Percentiles rank a stretch among this genome's conserved stretches.
Evolutionary conservation across 768 basidiomycete species (phyloP).

Genomic region (Lenzites betulinus): DNA sequence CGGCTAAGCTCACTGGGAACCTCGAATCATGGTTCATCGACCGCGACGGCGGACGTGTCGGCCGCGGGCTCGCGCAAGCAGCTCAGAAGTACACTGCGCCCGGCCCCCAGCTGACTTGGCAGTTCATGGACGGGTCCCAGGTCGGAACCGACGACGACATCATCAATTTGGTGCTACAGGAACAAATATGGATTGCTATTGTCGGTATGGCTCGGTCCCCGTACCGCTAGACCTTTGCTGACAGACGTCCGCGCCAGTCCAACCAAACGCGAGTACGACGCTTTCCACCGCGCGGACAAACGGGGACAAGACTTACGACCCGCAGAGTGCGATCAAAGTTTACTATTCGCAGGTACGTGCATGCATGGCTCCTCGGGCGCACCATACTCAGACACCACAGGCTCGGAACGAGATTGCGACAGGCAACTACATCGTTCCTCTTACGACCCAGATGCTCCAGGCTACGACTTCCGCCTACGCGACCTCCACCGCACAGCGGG

Average conservation of each 20-base stretch:
- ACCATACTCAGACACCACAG: conserved; percentile 4
- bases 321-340: conserved; percentile 36
- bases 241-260: conserved; percentile 26
- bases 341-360: conserved; percentile 42
- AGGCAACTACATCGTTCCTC: conserved; percentile 42
- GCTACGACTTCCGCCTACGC: conserved; percentile 26
- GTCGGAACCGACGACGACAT: conserved; percentile 34
- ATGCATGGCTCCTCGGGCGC: too few relatives aligned
- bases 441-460: conserved; percentile 31
- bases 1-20: conserved; percentile 27
- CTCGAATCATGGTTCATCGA: conserved; percentile 44
- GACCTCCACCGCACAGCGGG: conserved; percentile 26
- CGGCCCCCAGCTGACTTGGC: conserved; percentile 29
- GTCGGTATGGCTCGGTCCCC: conserved; percentile 33
- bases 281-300: conserved; percentile 37
- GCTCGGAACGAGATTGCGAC: conserved; percentile 44
- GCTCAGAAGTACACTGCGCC: conserved; percentile 28
- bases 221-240: neutral
- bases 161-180: conserved; percentile 37
- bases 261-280: conserved; percentile 36
- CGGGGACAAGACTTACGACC: conserved; percentile 42
- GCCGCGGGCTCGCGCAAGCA: conserved; percentile 32
- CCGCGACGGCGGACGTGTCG: conserved; percentile 39
- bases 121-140: conserved; percentile 19
- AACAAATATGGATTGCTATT: conserved; percentile 44